A percentile compares a stretch with the other conserved stretches of the same genome.
These are phyloP conservation scores for Irpex sp. DNA, from an alignment of 1,284 basidiomycete genomes.

Conservation along the genomic window DNA sequence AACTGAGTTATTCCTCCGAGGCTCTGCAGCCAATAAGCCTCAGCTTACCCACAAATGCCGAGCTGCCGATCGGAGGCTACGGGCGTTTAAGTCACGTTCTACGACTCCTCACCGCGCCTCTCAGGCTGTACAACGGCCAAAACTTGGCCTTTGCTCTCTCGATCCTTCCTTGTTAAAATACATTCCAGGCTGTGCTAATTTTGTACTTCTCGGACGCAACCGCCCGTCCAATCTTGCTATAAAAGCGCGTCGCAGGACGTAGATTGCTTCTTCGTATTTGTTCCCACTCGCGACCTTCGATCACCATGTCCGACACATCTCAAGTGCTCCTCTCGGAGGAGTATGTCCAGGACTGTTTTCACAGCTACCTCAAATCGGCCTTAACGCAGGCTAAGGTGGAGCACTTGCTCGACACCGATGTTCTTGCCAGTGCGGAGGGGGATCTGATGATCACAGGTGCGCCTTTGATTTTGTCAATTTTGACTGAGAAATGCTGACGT, in stretches of 20 bases:
- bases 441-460: conserved; percentile 80
- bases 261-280: background rate
- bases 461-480: conserved; percentile 18
- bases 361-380: conserved; percentile 74
- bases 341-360: conserved; percentile 71
- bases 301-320: conserved; percentile 1
- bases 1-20: background rate
- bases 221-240: background rate
- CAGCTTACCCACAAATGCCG: background rate
- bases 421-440: conserved; percentile 69
- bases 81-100: background rate
- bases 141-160: background rate
- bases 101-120: background rate
- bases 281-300: background rate
- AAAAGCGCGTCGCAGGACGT: background rate
- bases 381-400: conserved; percentile 74
- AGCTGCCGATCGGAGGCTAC: background rate
- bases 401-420: conserved; percentile 61
- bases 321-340: conserved; percentile 45
- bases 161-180: background rate
- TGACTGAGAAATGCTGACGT: background rate
- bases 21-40: too few relatives aligned
- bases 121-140: background rate
- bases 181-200: background rate
- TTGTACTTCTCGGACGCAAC: background rate